Base-by-base conservation (phyloP, 2,329 filamentous ascomycete species). In the Meredithiella fracta region DNA sequence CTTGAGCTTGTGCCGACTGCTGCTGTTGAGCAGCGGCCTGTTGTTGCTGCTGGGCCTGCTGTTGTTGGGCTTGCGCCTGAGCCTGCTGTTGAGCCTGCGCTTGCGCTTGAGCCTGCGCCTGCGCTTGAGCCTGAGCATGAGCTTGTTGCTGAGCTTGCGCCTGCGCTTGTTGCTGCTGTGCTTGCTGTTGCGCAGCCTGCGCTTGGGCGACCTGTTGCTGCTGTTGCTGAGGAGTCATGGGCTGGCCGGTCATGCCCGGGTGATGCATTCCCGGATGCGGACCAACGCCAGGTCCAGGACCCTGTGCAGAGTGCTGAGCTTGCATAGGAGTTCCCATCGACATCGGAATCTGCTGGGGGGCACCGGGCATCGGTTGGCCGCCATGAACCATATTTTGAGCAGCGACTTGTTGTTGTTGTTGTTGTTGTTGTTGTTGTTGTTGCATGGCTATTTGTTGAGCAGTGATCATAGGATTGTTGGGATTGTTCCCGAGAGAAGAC, bases 281-380 rank as follows among this genome's bases (percentile, higher is more conserved):
- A 9, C 40, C 40, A 15, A 25, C 31, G 17, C 51, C 52, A 20
- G 49, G 56, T 20, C 26, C 40, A 15, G 38, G 55, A 23, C 59
- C 62, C 44, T 62, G 61, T 5, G 53, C 58, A 14, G 60, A 61
- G 31, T 54, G 60, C 23, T 62, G 61, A 5, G 60, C 59, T 25
- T 64, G 61, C 58, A 61, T 61, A 8, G 53, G 31, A 26, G 60
- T 55, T n/a, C 58, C 57, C 56, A 61, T 60, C 9, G 53, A 37
- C 34, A 59, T 59, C 2, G 58, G 59, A 47, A 60, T 58, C 49
- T 60, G 57, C 59, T 74, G 74, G 3, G 71, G 67, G 37, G 68
- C 73, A 67, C 77, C 74, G 55, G 68, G 71, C 62, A 70, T 70
- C 25, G 66, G 69, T 59, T 78, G 76, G 20, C 71, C 72, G 23